Evolutionary conservation across 2,329 filamentous ascomycete species (phyloP).

Genomic region (Ascochyta lentis): DNA sequence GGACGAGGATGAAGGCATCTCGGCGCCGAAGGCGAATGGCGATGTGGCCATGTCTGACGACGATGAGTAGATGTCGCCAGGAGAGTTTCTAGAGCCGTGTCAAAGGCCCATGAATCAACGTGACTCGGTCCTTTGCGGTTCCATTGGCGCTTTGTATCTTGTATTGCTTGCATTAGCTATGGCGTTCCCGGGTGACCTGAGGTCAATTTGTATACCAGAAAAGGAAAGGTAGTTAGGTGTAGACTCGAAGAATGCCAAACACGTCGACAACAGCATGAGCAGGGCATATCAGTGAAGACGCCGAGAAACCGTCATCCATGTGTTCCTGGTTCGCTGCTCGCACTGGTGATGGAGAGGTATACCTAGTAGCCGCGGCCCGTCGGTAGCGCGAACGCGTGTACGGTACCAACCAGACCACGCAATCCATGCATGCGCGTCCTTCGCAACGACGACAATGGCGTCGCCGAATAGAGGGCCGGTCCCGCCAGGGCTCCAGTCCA

Average conservation of each 20-base stretch:
- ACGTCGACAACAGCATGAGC: neutral
- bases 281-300: neutral
- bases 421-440: slow-evolving; percentile 21
- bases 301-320: neutral
- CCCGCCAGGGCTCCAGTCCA: slow-evolving; percentile 53
- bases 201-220: slow-evolving; percentile 13
- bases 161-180: slow-evolving; percentile 21
- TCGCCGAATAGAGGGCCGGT: slow-evolving; percentile 31
- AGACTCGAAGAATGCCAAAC: slow-evolving; percentile 2
- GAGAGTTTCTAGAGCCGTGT: neutral
- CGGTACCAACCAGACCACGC: slow-evolving; percentile 22
- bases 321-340: neutral
- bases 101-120: neutral
- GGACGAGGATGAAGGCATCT: slow-evolving; percentile 35
- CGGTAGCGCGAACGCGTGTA: slow-evolving; percentile 26
- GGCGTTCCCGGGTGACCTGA: slow-evolving; percentile 10
- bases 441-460: slow-evolving; percentile 39
- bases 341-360: neutral
- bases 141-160: slow-evolving; percentile 5
- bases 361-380: slow-evolving; percentile 9
- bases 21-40: slow-evolving; percentile 29
- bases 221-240: slow-evolving; percentile 4
- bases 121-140: neutral
- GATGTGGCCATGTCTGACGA: slow-evolving; percentile 41
- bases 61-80: slow-evolving; percentile 25